phyloP scores from a whole-genome alignment of 2,329 filamentous ascomycete species.

The Aspergillus hiratsukae region DNA sequence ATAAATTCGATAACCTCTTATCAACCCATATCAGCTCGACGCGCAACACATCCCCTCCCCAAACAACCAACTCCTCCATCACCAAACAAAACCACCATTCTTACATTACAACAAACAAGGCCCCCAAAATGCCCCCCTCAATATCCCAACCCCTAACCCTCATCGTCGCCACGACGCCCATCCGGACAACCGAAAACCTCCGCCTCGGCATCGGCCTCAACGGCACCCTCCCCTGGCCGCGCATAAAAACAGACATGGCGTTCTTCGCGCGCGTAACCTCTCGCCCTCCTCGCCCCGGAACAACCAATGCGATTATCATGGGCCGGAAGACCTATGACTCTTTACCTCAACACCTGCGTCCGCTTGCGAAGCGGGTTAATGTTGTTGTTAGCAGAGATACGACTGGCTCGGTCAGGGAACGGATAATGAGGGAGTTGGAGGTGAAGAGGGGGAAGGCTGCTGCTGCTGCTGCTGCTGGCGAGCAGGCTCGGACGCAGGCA shows the following conservation, averaged over 20 bases:
- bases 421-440: slow-evolving; percentile 34
- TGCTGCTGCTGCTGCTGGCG: slow-evolving; percentile 9
- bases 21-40: no score
- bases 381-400: slow-evolving; percentile 64
- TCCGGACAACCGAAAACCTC: slow-evolving; percentile 66
- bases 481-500: slow-evolving; percentile 3
- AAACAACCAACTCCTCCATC: background rate
- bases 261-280: slow-evolving; percentile 92
- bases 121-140: slow-evolving; percentile 20
- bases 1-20: no score
- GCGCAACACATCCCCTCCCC: background rate
- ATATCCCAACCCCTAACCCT: slow-evolving; percentile 64
- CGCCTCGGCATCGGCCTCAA: slow-evolving; percentile 81
- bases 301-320: slow-evolving; percentile 81
- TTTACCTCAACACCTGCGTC: slow-evolving; percentile 73
- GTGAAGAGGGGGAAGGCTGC: slow-evolving; percentile 18
- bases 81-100: background rate
- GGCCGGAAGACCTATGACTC: slow-evolving; percentile 95
- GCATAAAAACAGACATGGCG: slow-evolving; percentile 83
- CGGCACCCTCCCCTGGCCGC: slow-evolving; percentile 82
- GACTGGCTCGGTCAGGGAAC: slow-evolving; percentile 24
- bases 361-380: slow-evolving; percentile 74
- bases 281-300: slow-evolving; percentile 37
- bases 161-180: slow-evolving; percentile 79
- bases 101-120: background rate